phyloP scores from a whole-genome alignment of 2,329 filamentous ascomycete genomes.

The Fusarium sarcochroum region DNA sequence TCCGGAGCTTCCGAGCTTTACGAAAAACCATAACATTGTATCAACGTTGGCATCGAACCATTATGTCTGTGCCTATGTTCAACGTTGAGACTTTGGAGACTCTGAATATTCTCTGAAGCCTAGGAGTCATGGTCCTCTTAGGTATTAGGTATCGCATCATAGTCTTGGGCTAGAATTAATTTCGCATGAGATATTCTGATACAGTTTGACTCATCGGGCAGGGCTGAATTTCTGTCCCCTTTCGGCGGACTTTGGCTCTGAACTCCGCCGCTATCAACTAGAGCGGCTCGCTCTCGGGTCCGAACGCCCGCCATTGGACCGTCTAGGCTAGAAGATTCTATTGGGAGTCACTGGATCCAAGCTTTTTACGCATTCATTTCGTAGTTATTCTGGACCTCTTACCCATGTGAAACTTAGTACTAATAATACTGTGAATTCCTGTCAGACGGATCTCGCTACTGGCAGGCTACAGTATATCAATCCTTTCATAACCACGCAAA shows the following conservation, averaged over 20 bases:
- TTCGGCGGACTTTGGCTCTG: slow-evolving; percentile 27
- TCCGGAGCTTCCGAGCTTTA: slow-evolving; percentile 35
- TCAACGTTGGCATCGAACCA: neutral
- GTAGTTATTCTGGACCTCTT: neutral
- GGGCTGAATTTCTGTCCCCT: slow-evolving; percentile 8
- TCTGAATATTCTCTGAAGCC: neutral
- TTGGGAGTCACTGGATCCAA: slow-evolving; percentile 2
- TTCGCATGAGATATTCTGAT: neutral
- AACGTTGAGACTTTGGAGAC: neutral
- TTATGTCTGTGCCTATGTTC: too few species aligned
- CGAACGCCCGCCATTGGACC: slow-evolving; percentile 27
- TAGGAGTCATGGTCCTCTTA: neutral
- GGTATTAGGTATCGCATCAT: slow-evolving; percentile 3
- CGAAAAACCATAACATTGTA: slow-evolving; percentile 7
- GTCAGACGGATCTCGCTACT: neutral
- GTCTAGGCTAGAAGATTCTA: slow-evolving; percentile 30
- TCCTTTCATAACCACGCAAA: too few species aligned
- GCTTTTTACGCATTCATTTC: neutral
- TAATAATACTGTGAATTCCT: neutral
- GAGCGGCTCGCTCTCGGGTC: slow-evolving; percentile 26
- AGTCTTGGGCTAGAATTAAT: neutral
- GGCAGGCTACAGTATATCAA: too few species aligned
- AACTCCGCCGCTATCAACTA: slow-evolving; percentile 36
- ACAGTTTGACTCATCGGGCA: slow-evolving; percentile 14
- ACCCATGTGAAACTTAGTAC: slow-evolving; percentile 18